Base-by-base conservation (phyloP, 1,284 basidiomycete species). In the Leccinum ponderosum region DNA sequence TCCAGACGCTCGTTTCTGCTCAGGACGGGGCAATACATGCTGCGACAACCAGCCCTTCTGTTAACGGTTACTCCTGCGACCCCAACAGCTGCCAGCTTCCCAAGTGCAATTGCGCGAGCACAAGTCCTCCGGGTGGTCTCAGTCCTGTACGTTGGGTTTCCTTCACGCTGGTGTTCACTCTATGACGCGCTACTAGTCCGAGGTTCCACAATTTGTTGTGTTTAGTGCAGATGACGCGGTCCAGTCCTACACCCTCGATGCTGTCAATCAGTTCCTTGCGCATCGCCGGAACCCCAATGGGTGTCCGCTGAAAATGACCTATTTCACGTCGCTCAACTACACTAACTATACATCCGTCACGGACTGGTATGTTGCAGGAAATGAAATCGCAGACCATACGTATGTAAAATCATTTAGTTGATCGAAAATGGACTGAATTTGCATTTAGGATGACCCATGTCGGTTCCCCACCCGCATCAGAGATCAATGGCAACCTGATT, bases 311-410 rank as follows among this genome's bases (percentile, higher is more conserved):
- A 87, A 85, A 74, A 91, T 88, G 84, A 90, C 89, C 25, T 92
- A 90, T 75, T 91, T 84, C 73, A 85, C 84, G 6, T 89, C 87
- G 3, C 77, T 92, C 56, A 83, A 83, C 64, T 93, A 87, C 74
- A 93, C 91, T 31, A 92, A 92, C 72, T 92, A 87, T 72, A 87
- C 88, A 1, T 80, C 89, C 65, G 89, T 94, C 54, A 94, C 91
- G 76, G 90, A 94, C 73, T 93, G 88, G 87, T 93, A 80, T 73
- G 90, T 93, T 50, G 87, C 87, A 6, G 91, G 92, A 39, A 93
- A 94, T 82, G 42, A 59, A 48, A 59, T 61, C 14, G 47, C 58
- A 44, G 58, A 59, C 58, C 58, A 60, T 39, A 59, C 35, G 47
- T 59, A 14, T 39, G 58, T 61, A n/a, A 22, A 15, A 25, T 20